A percentile compares a stretch with the other conserved stretches of the same genome.
These are phyloP conservation scores for Leishmania mexicana DNA, from an alignment of 208 protist genomes.

Conservation along the genomic window DNA sequence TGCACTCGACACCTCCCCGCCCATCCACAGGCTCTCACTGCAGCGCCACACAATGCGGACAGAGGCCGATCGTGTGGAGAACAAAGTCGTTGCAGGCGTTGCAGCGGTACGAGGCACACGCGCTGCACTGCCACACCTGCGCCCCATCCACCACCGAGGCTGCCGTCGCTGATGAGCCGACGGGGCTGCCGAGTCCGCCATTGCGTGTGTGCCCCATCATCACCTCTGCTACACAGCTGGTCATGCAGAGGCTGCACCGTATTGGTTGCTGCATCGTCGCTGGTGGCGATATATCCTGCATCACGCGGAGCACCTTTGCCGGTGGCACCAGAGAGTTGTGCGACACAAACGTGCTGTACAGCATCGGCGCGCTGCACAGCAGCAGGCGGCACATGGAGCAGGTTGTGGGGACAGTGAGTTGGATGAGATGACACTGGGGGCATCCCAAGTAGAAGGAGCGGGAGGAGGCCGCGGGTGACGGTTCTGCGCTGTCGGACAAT, in stretches of 20 bases:
- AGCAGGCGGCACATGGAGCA: conserved; percentile 78
- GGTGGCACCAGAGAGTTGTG: conserved; percentile 67
- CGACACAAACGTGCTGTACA: conserved; percentile 66
- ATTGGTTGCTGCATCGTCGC: conserved; percentile 2
- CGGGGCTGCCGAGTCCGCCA: neutral
- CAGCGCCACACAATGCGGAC: conserved; percentile 63
- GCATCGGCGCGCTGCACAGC: conserved; percentile 66
- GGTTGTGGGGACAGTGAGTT: conserved; percentile 70
- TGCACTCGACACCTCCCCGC: neutral
- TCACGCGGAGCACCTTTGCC: conserved; percentile 16
- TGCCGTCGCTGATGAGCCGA: neutral
- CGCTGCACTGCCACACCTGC: conserved; percentile 41
- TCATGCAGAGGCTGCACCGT: conserved; percentile 24
- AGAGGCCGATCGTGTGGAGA: conserved; percentile 55
- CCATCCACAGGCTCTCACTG: conserved; percentile 19
- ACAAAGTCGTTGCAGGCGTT: conserved; percentile 55
- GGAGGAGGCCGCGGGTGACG: neutral
- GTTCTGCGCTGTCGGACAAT: neutral
- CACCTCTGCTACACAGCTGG: neutral
- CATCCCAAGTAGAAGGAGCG: conserved; percentile 52
- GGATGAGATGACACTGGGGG: conserved; percentile 78
- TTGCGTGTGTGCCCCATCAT: neutral
- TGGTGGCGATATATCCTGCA: neutral
- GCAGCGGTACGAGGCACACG: conserved; percentile 59
- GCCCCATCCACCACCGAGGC: neutral